Conservation (phyloP, 1,139 yeast genomes). For the Candida labiduridarum region DNA sequence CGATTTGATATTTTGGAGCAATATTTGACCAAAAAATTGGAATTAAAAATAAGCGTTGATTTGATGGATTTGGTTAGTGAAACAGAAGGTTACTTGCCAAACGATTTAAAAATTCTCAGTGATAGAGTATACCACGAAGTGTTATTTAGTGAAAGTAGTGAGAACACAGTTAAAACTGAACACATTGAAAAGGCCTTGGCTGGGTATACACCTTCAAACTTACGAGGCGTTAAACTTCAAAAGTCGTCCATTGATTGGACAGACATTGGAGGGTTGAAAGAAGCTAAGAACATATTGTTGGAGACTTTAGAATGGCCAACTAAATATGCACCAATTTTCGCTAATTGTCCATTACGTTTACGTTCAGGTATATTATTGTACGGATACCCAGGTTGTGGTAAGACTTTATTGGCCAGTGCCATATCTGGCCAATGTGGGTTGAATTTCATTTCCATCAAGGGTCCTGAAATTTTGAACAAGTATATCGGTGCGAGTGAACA, state of each 20-base stretch:
- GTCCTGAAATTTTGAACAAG: constrained; percentile 94
- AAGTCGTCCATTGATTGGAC: constrained; percentile 78
- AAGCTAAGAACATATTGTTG: constrained; percentile 72
- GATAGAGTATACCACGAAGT: constrained; percentile 77
- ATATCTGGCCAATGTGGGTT: constrained; percentile 94
- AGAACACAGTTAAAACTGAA: constrained; percentile 19
- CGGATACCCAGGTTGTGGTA: constrained; percentile 98
- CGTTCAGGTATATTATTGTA: constrained; percentile 88
- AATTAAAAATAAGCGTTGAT: constrained; percentile 49
- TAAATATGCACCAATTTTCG: constrained; percentile 90
- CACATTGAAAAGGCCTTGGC: constrained; percentile 61
- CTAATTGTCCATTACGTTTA: constrained; percentile 80
- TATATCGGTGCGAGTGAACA: constrained; percentile 98
- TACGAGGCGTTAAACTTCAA: constrained; percentile 85
- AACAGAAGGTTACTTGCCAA: constrained; percentile 89
- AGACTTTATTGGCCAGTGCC: constrained; percentile 89
- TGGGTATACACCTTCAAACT: constrained; percentile 76
- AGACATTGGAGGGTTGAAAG: constrained; percentile 85
- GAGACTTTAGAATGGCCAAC: constrained; percentile 98
- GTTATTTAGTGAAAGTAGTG: constrained; percentile 33
- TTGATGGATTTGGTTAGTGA: constrained; percentile 72
- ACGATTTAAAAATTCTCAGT: constrained; percentile 70
- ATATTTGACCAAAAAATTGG: constrained; percentile 40
- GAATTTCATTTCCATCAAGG: constrained; percentile 91
- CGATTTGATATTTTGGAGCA: constrained; percentile 55